Base-by-base conservation (phyloP, 352 stramenopile species). In the Phytophthora fragariae region DNA sequence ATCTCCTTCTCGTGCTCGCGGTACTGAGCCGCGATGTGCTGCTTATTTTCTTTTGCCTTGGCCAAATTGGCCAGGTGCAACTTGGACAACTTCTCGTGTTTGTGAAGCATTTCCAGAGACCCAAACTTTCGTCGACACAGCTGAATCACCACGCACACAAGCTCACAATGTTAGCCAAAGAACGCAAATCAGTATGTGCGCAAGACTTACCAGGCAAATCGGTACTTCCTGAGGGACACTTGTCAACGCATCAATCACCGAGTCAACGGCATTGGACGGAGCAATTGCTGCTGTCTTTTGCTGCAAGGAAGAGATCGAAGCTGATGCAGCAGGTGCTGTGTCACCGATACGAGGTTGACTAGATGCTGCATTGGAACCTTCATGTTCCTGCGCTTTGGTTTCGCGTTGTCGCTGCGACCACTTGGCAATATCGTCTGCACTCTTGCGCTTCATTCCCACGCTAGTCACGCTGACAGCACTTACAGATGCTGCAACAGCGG, bases 121-220 rank as follows among this genome's bases (percentile, higher is more conserved):
- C 71, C 80, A 56, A 95, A 95, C 62, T 96, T 95, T 8, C 90
- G 82, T 6, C 88, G 84, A 67, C 90, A 96, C 12, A 96, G 75
- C 90, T 96, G 41, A 1, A 54, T 31, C n/a, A 35, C 57, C 35
- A 11, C 10, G 57, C 15, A 56, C 49, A 53, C 49, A n/a, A 29
- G 19, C 7, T 59, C 12, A 49, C 5, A 61, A 44, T 63, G 52
- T 63, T 55, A 56, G 21, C 3, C 33, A 57, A 52, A 3, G 21
- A 57, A 15, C 33, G 21, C 2, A 33, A 39, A 33, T 53, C 5
- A 2, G 24, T 35, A 10, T n/a, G 15, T 39, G 17, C 0, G 14
- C 21, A 57, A 61, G 7, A 72, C 85, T 57, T 82, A 96, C 89
- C 84, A 96, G 58, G 54, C 89, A 96, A 69, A 96, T 95, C 3